These are phyloP conservation scores for Zygoascus hellenicus DNA, from an alignment of 1,139 yeast species.

Conservation along the genomic window DNA sequence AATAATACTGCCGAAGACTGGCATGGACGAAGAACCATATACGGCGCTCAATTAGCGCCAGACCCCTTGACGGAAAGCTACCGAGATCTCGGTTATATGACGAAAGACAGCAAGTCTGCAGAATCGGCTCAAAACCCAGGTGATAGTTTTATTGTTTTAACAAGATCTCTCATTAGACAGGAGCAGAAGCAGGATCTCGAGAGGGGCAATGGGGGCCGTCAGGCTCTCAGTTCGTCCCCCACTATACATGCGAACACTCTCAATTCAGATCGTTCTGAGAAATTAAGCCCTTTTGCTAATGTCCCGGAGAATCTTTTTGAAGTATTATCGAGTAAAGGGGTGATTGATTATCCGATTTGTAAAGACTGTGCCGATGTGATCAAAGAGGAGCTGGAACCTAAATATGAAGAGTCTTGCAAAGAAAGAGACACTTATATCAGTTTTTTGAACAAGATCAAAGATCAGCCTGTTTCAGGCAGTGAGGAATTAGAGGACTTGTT, in stretches of 20 bases:
- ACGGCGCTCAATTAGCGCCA: background rate
- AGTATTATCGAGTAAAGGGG: constrained; percentile 61
- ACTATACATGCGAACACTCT: background rate
- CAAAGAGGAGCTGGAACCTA: constrained; percentile 59
- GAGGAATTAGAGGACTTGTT: constrained; percentile 42
- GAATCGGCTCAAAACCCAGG: constrained; percentile 20
- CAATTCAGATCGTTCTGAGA: constrained; percentile 2
- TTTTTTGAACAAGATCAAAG: constrained; percentile 63
- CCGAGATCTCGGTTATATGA: constrained; percentile 1
- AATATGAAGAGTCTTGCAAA: constrained; percentile 65
- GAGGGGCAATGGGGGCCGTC: background rate
- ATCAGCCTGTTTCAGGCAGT: constrained; percentile 44
- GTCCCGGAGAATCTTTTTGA: constrained; percentile 59
- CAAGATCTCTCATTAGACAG: constrained; percentile 31
- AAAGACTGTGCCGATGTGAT: constrained; percentile 71
- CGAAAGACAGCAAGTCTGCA: background rate
- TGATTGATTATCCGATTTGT: constrained; percentile 86
- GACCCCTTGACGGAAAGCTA: constrained; percentile 1
- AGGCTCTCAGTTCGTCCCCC: background rate
- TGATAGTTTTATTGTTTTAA: constrained; percentile 41
- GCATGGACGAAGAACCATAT: constrained; percentile 12
- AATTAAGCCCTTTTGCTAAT: constrained; percentile 25
- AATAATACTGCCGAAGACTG: constrained; percentile 24
- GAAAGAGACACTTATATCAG: constrained; percentile 77
- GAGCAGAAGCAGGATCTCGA: constrained; percentile 9